Percentiles rank a stretch among this genome's conserved stretches.
Evolutionary conservation across 768 basidiomycete species (phyloP).

Genomic region (Tylopilus balloui): DNA sequence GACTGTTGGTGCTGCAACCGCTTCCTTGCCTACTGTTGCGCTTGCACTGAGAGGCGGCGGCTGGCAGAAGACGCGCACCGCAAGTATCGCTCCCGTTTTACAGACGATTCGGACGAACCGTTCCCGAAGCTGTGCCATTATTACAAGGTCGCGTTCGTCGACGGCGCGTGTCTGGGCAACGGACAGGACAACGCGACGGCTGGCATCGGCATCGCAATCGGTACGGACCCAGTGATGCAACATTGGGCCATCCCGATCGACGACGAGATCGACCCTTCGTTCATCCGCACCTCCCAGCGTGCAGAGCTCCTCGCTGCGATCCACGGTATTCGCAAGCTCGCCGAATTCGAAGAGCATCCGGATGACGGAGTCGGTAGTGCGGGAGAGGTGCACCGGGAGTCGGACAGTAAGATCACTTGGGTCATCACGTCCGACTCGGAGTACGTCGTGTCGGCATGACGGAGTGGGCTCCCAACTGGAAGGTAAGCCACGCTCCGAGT

Average conservation of each 20-base stretch:
- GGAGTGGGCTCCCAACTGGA: conserved; percentile 35
- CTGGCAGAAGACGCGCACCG: background rate
- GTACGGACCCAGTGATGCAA: conserved; percentile 10
- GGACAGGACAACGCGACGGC: conserved; percentile 22
- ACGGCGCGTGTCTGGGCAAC: conserved; percentile 33
- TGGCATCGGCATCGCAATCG: conserved; percentile 31
- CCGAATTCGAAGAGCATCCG: background rate
- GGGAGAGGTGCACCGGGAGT: background rate
- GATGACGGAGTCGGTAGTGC: too few species aligned
- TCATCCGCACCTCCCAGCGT: conserved; percentile 29
- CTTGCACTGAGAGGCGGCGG: background rate
- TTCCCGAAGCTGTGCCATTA: conserved; percentile 19
- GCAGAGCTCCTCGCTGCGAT: conserved; percentile 34
- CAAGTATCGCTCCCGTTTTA: background rate
- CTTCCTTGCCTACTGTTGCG: conserved; percentile 15
- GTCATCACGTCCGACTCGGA: conserved; percentile 34
- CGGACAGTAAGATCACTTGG: conserved; percentile 2
- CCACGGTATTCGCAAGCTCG: conserved; percentile 19
- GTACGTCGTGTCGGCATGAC: conserved; percentile 34
- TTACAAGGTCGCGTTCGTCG: conserved; percentile 31
- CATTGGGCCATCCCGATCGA: conserved; percentile 27
- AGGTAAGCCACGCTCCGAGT: conserved; percentile 11
- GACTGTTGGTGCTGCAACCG: conserved; percentile 8
- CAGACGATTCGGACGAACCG: background rate
- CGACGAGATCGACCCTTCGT: conserved; percentile 18